Base-by-base conservation (phyloP, 2,329 filamentous ascomycete genomes). In the Epichloe typhina region DNA sequence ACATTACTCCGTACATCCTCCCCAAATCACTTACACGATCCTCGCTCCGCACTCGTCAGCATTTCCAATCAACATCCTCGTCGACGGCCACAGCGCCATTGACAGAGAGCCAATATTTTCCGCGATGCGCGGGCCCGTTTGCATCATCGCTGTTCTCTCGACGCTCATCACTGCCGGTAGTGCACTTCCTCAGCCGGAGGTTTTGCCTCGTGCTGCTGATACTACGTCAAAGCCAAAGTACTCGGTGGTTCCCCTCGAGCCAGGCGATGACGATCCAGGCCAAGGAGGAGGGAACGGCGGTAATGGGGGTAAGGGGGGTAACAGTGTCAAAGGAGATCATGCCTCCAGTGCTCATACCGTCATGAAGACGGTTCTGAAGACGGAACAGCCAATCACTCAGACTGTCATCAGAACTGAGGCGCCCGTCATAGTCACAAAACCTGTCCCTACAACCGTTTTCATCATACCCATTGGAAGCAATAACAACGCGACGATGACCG, bases 221-320 rank as follows among this genome's bases (percentile, higher is more conserved):
- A 46, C 50, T 9, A 48, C 52, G 15, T 50, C 54, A n/a, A 61
- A 61, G 46, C 67, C 66, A 2, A 59, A 59, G 21, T 71, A 70
- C 46, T 68, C 66, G 3, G 65, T 71, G 33, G 66, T 71, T 5
- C 66, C 66, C 13, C 55, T 69, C n/a, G 66, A 67, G 47, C 66
- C 66, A 2, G 59, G 56, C 15, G 55, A 64, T 5, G 55, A 59
- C 23, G 56, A 59, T 13, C 52, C 58, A 5, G 52, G 55, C 36
- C 50, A 51, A 11, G 44, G 50, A 17, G 54, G 48, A 21, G 39
- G 53, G 19, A 33, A 38, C 7, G 44, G 26, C 9, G 52, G 47
- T 5, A 26, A 37, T 35, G 54, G 51, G 11, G 47, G 52, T 8
- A 44, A 46, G 19, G 47, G 50, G 39, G 43, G 52, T 46, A 44